These are phyloP conservation scores for Scenedesmus sp. DNA, from an alignment of 163 green algal species.

Conservation along the genomic window DNA sequence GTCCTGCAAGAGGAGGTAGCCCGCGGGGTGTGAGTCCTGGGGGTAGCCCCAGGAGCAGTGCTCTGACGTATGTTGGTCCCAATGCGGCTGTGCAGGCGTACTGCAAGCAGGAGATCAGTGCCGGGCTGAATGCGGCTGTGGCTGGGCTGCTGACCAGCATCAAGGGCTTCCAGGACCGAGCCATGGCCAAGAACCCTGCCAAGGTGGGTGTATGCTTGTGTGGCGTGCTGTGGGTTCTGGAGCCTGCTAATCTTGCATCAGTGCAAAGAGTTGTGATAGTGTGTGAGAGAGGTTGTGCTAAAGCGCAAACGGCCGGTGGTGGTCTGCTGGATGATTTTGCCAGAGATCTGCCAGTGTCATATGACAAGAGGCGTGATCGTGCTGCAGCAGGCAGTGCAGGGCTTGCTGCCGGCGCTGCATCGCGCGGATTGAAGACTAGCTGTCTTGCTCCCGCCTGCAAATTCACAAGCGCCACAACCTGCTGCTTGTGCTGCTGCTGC, in stretches of 20 bases:
- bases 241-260: background rate
- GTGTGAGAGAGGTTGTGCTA: no score
- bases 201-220: slow-evolving; percentile 53
- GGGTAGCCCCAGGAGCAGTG: background rate
- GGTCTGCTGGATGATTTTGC: no score
- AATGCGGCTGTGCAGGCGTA: slow-evolving; percentile 41
- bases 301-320: no score
- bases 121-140: slow-evolving; percentile 63
- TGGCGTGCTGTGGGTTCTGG: background rate
- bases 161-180: slow-evolving; percentile 72
- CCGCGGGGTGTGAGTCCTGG: background rate
- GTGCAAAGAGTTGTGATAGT: no score
- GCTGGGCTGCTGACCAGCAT: slow-evolving; percentile 57
- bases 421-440: no score
- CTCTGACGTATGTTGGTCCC: slow-evolving; percentile 50
- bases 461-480: no score
- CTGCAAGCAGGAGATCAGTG: slow-evolving; percentile 59
- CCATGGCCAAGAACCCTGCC: slow-evolving; percentile 63
- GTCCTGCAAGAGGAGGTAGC: background rate
- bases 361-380: no score
- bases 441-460: background rate
- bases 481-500: background rate
- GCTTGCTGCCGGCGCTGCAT: no score
- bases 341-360: no score
- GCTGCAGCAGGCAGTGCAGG: no score